These are phyloP conservation scores for Aurinia saxatilis DNA, from an alignment of 345 rosid genomes.

Conservation along the genomic window DNA sequence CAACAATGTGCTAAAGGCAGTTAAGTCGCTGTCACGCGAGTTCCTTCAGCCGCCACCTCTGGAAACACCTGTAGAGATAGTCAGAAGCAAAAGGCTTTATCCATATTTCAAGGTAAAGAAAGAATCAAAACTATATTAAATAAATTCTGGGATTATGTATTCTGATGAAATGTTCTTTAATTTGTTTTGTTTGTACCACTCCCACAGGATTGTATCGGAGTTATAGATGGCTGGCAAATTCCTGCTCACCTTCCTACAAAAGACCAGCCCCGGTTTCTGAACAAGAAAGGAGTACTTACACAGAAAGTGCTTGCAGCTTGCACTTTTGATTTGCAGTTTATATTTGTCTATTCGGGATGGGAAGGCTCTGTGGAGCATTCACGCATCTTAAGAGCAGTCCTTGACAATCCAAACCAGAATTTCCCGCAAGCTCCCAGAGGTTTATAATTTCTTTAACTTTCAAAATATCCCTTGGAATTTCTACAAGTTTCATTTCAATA, in stretches of 20 bases:
- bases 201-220: constrained; percentile 69
- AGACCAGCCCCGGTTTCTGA: constrained; percentile 68
- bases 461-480: background rate
- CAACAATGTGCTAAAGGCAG: constrained; percentile 68
- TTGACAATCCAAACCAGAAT: constrained; percentile 73
- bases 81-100: constrained; percentile 42
- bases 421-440: constrained; percentile 72
- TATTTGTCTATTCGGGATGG: constrained; percentile 77
- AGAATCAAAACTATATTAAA: background rate
- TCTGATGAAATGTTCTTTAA: constrained; percentile 4
- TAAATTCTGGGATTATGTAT: background rate
- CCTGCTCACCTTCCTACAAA: constrained; percentile 75
- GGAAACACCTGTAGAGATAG: constrained; percentile 41
- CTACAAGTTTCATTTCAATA: background rate
- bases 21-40: constrained; percentile 67
- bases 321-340: constrained; percentile 66
- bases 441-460: constrained; percentile 13
- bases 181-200: constrained; percentile 2
- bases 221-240: constrained; percentile 61
- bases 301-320: constrained; percentile 83
- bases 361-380: constrained; percentile 77
- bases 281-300: constrained; percentile 51
- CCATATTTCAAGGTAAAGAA: constrained; percentile 67
- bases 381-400: constrained; percentile 65
- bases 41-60: constrained; percentile 40